Conservation (phyloP, 2,329 filamentous ascomycete species). For the Nakataea oryzae region DNA sequence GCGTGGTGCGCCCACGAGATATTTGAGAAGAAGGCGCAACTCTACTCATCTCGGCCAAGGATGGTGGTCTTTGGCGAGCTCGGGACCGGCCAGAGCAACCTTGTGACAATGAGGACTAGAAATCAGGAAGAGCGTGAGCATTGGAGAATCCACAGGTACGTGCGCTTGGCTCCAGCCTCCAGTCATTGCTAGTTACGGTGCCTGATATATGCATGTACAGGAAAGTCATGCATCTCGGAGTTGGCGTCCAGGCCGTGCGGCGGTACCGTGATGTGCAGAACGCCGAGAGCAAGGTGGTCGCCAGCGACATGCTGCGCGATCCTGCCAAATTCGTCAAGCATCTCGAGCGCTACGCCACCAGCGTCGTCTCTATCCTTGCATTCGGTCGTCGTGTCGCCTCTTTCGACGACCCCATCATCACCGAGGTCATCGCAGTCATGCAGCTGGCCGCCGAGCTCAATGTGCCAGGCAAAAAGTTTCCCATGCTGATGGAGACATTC, state of each 20-base stretch:
- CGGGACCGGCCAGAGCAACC: slow-evolving; percentile 28
- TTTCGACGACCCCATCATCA: slow-evolving; percentile 44
- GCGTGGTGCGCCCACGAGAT: slow-evolving; percentile 39
- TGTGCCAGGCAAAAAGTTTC: slow-evolving; percentile 41
- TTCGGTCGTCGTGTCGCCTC: slow-evolving; percentile 41
- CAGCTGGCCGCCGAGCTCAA: slow-evolving; percentile 46
- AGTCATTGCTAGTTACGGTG: too few species aligned
- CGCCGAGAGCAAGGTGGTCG: slow-evolving; percentile 45
- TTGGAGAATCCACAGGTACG: slow-evolving; percentile 31
- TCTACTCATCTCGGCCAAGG: slow-evolving; percentile 38
- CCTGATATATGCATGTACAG: too few species aligned
- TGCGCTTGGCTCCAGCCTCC: too few species aligned
- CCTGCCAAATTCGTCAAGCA: slow-evolving; percentile 39
- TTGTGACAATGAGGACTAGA: slow-evolving; percentile 32
- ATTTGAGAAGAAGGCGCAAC: slow-evolving; percentile 41
- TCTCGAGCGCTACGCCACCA: slow-evolving; percentile 41
- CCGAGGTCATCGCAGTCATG: slow-evolving; percentile 48
- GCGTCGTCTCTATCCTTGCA: slow-evolving; percentile 43
- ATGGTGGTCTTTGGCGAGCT: slow-evolving; percentile 37
- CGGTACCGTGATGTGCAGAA: slow-evolving; percentile 44
- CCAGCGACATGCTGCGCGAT: slow-evolving; percentile 31
- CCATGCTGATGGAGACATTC: slow-evolving; percentile 47
- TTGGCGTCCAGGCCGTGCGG: slow-evolving; percentile 43
- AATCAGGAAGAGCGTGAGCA: slow-evolving; percentile 26
- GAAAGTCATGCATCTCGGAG: slow-evolving; percentile 40